A percentile compares a stretch with the other conserved stretches of the same genome.
These are phyloP conservation scores for Physcomitrium patens DNA, from an alignment of 225 moss, liverwort and hornwort species.

Conservation along the genomic window DNA sequence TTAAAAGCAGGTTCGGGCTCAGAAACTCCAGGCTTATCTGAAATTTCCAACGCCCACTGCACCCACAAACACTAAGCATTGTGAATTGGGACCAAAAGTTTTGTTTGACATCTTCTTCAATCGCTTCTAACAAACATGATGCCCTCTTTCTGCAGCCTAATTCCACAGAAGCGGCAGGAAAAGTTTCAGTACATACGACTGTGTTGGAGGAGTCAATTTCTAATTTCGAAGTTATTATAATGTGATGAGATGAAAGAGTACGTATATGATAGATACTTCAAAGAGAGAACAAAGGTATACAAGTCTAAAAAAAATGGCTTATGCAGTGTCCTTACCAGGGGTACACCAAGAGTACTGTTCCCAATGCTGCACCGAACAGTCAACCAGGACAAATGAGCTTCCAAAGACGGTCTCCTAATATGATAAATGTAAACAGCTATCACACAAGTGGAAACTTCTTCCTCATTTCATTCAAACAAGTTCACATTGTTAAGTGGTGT, in stretches of 20 bases:
- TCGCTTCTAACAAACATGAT: not conserved
- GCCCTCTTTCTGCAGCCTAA: not conserved
- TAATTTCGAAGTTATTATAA: slow-evolving; percentile 3
- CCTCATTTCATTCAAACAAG: slow-evolving; percentile 7
- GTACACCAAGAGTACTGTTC: slow-evolving; percentile 80
- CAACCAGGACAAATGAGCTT: slow-evolving; percentile 17
- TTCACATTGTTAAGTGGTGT: not conserved
- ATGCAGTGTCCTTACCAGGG: slow-evolving; percentile 61
- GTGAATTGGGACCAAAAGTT: not conserved
- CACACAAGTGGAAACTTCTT: slow-evolving; percentile 1
- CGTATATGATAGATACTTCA: not conserved
- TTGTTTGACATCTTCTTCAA: slow-evolving; percentile 3
- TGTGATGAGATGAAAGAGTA: not conserved
- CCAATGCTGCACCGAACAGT: slow-evolving; percentile 69
- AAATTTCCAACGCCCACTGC: slow-evolving; percentile 82
- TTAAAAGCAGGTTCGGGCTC: slow-evolving; percentile 92
- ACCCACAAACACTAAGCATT: slow-evolving; percentile 31
- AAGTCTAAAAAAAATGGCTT: slow-evolving; percentile 3
- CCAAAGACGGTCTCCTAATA: not conserved
- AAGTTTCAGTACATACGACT: not conserved
- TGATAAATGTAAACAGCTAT: not conserved
- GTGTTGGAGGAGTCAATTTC: not conserved
- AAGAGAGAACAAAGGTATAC: slow-evolving; percentile 7
- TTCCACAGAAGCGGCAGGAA: slow-evolving; percentile 6
- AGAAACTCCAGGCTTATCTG: slow-evolving; percentile 72